phyloP scores from a whole-genome alignment of 768 basidiomycete genomes.

The Lactifluus subvellereus region DNA sequence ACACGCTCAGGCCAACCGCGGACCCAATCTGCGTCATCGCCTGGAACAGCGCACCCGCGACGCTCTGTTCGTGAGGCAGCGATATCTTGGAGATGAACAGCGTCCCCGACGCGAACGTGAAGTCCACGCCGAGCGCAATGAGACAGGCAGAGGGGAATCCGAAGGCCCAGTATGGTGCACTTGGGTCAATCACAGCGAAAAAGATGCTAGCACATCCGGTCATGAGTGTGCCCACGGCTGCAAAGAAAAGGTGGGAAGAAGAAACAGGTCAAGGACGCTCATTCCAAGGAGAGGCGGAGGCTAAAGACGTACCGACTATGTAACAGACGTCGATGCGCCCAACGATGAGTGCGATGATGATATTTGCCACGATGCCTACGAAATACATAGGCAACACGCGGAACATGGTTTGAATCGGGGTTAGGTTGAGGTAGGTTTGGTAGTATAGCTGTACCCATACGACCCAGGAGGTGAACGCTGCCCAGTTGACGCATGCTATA shows the following conservation, averaged over 20 bases:
- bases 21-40: conserved; percentile 76
- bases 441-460: conserved; percentile 67
- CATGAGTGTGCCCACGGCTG: conserved; percentile 49
- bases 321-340: conserved; percentile 48
- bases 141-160: conserved; percentile 64
- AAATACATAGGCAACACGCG: conserved; percentile 69
- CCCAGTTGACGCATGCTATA: conserved; percentile 63
- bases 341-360: conserved; percentile 57
- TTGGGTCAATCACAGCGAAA: conserved; percentile 60
- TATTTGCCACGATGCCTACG: conserved; percentile 56
- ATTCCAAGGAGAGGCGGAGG: not conserved
- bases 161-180: conserved; percentile 63
- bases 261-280: not conserved
- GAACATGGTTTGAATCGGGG: conserved; percentile 55
- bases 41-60: conserved; percentile 71
- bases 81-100: conserved; percentile 68
- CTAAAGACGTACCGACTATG: conserved; percentile 44
- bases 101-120: conserved; percentile 67
- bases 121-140: conserved; percentile 71
- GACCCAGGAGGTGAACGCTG: conserved; percentile 48
- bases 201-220: conserved; percentile 56
- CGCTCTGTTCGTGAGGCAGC: conserved; percentile 63
- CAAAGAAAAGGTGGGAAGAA: not conserved
- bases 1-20: conserved; percentile 62
- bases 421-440: conserved; percentile 53